phyloP scores from a whole-genome alignment of 352 stramenopile genomes.

The Phytopythium delawarense region DNA sequence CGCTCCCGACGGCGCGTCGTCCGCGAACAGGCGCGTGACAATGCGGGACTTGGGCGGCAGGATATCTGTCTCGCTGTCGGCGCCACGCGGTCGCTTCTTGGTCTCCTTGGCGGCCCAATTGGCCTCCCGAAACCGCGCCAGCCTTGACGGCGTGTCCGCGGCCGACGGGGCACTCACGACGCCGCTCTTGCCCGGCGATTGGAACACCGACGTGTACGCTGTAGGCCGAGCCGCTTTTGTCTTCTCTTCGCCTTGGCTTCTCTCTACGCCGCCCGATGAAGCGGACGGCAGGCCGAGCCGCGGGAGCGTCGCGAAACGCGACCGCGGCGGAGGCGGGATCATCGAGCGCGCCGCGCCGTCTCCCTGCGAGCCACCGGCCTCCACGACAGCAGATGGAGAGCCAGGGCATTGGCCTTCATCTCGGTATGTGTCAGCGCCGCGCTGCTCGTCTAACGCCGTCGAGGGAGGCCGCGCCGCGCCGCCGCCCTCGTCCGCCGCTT shows the following conservation, averaged over 20 bases:
- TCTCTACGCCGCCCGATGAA: not conserved
- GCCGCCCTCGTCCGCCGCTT: not conserved
- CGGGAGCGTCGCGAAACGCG: not conserved
- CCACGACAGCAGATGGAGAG: no score
- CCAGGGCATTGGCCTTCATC: not conserved
- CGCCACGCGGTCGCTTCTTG: constrained; percentile 12
- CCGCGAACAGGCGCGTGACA: constrained; percentile 11
- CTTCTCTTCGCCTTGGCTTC: no score
- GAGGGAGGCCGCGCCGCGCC: not conserved
- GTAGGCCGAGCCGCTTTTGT: not conserved
- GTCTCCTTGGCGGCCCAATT: constrained; percentile 13
- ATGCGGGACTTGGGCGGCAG: constrained; percentile 10
- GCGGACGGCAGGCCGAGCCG: not conserved
- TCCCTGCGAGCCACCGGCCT: no score
- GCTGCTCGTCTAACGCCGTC: not conserved
- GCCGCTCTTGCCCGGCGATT: constrained; percentile 1
- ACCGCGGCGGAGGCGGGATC: constrained; percentile 3
- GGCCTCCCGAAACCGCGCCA: constrained; percentile 14
- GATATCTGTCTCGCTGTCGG: not conserved
- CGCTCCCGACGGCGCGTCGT: not conserved
- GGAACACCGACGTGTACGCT: constrained; percentile 5
- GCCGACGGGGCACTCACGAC: not conserved
- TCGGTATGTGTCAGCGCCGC: not conserved
- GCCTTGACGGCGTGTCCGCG: constrained; percentile 11
- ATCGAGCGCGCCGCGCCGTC: not conserved